Evolutionary conservation across 345 rosid genomes (phyloP), one percentile per base, ranked within the genome.

Genomic region (Cardamine chenopodiifolia): DNA sequence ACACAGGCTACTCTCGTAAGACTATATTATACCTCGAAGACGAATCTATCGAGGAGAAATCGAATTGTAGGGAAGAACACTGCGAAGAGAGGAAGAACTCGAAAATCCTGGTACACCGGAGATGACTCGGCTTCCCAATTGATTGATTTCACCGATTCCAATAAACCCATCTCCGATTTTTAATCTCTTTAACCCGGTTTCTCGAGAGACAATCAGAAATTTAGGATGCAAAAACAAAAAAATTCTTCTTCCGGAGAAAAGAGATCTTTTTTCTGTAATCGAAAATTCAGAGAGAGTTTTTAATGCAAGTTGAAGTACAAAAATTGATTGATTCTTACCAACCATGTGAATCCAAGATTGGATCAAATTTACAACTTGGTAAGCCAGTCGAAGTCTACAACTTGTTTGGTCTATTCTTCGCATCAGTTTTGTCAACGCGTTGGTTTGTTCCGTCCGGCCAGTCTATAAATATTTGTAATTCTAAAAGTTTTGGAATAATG

Each of bases 1-100:
- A 28, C 49, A 18, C 7, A 17, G 56, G 8, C 54, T 58, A 17
- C 49, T 34, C 34, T 52, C 17, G 6, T 25, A 11, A 23, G 62
- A 40, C 8, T 18, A 6, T 50, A 62, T 49, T 2, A 9, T 22
- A 95, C 97, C 99, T 95, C 90, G 75, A 90, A 92, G 28, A 92
- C 85, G 81, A 88, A 83, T 84, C 92, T 88, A 57, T 92, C 97
- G 61, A 95, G 97, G 42, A 92, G 83, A 86, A 90, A 90, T 4
- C 99, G 89, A 78, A 86, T 80, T 39, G 83, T 44, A 31, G 89
- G 93, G 74, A 92, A 95, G 85, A 86, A 85, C 57, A 92, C 79
- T 31, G 82, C 90, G 35, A 90, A 90, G 26, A 89, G 37, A 28
- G 93, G 99, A 68, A 95, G 90, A 71, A 83, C 76, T 31, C 78